phyloP scores from a whole-genome alignment of 345 rosid genomes.

The Trapa bicornis region DNA sequence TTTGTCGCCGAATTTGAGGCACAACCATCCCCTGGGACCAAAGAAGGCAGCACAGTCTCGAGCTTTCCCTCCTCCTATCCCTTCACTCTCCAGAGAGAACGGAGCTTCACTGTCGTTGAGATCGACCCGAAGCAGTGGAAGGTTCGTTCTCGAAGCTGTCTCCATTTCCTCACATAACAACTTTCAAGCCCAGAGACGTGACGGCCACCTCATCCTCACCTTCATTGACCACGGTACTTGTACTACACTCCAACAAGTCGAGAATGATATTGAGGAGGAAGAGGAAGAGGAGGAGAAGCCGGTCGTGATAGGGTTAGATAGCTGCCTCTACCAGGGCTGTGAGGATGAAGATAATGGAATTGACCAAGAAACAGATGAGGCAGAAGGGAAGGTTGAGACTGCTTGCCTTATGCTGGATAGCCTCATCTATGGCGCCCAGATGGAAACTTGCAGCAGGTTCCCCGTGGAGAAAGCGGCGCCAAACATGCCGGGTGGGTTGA shows the following conservation, averaged over 20 bases:
- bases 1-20: background rate
- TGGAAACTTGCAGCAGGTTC: slow-evolving; percentile 7
- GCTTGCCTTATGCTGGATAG: background rate
- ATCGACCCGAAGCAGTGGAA: slow-evolving; percentile 72
- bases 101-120: slow-evolving; percentile 58
- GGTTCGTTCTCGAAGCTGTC: slow-evolving; percentile 83
- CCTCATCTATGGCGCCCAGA: background rate
- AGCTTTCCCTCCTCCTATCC: slow-evolving; percentile 75
- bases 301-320: background rate
- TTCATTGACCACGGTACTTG: slow-evolving; percentile 14
- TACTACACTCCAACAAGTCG: background rate
- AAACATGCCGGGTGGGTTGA: slow-evolving; percentile 27
- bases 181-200: slow-evolving; percentile 63
- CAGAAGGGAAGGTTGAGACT: background rate
- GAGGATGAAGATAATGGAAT: slow-evolving; percentile 13
- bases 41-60: slow-evolving; percentile 20
- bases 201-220: slow-evolving; percentile 81
- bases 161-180: slow-evolving; percentile 51
- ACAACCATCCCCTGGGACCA: slow-evolving; percentile 2
- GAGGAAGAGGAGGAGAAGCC: background rate
- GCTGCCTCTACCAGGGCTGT: background rate
- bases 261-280: background rate
- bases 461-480: slow-evolving; percentile 17
- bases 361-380: slow-evolving; percentile 9
- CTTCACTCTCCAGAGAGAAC: slow-evolving; percentile 39